Conservation (phyloP, 2,329 filamentous ascomycete species). For the Penicillium janthinellum region DNA sequence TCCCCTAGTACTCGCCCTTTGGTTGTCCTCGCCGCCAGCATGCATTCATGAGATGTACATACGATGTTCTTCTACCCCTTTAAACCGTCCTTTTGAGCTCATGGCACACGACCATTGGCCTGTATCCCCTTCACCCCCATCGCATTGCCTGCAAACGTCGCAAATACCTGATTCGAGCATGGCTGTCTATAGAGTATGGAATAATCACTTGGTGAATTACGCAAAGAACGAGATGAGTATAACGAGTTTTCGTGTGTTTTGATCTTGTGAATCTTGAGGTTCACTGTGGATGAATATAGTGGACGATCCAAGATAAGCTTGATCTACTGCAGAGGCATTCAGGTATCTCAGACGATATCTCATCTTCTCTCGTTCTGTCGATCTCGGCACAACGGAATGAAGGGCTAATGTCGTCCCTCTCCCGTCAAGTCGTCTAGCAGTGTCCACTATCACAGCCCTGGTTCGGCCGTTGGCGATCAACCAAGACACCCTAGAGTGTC, state of each 20-base stretch:
- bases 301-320: neutral
- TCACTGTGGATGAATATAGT: neutral
- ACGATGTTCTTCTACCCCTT: slow-evolving; percentile 21
- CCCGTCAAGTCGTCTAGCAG: neutral
- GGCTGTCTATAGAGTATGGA: slow-evolving; percentile 35
- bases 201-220: slow-evolving; percentile 31
- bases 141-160: slow-evolving; percentile 26
- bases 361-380: neutral
- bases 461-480: neutral
- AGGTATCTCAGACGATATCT: neutral
- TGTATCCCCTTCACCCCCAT: slow-evolving; percentile 9
- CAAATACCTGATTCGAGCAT: slow-evolving; percentile 33
- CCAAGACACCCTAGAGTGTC: neutral
- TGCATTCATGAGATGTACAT: slow-evolving; percentile 39
- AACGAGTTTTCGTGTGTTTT: slow-evolving; percentile 17
- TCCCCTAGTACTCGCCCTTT: slow-evolving; percentile 17
- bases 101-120: slow-evolving; percentile 15
- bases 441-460: neutral
- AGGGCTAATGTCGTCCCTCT: neutral
- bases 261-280: neutral
- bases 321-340: neutral
- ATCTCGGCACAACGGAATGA: neutral
- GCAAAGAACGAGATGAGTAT: slow-evolving; percentile 31
- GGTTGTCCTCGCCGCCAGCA: slow-evolving; percentile 24
- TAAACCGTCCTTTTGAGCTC: slow-evolving; percentile 9